Conservation (phyloP, 1,284 basidiomycete species). For the Cystobasidiaceae sp. region DNA sequence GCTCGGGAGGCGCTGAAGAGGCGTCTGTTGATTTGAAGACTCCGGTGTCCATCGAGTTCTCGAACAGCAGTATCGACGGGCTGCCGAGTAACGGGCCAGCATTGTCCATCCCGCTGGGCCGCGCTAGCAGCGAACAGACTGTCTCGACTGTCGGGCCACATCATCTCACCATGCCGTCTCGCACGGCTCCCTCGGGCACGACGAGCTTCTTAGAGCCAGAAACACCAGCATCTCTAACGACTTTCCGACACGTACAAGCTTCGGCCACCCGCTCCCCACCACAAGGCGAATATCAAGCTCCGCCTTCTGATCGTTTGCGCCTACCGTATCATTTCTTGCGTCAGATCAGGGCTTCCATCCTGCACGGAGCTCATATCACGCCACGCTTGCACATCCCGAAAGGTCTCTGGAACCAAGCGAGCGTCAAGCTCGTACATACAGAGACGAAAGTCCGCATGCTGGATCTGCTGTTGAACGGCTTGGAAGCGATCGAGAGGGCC, state of each 20-base stretch:
- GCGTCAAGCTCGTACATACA: conserved; percentile 71
- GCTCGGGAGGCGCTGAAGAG: not conserved
- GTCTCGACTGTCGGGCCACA: not conserved
- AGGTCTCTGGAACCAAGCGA: conserved; percentile 77
- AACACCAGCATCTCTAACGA: conserved; percentile 19
- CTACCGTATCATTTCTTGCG: conserved; percentile 58
- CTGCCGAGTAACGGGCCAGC: not conserved
- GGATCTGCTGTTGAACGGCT: conserved; percentile 64
- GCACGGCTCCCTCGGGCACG: not conserved
- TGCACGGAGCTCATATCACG: conserved; percentile 78
- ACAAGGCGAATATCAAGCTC: conserved; percentile 47
- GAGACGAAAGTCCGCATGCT: conserved; percentile 80
- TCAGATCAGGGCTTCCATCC: conserved; percentile 65
- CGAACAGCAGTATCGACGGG: not conserved
- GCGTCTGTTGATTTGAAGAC: conserved; percentile 43
- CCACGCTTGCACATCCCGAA: conserved; percentile 78
- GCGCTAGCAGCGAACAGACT: not conserved
- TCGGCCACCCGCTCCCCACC: not conserved
- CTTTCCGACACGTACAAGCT: not conserved
- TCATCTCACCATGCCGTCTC: not conserved
- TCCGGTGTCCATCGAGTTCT: not conserved
- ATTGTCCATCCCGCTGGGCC: conserved; percentile 49
- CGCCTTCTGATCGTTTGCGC: conserved; percentile 66
- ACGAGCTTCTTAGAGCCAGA: conserved; percentile 27
- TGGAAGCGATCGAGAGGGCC: conserved; percentile 60